phyloP scores from a whole-genome alignment of 148 eudicot genomes.

The Rhododendron williamsianum region DNA sequence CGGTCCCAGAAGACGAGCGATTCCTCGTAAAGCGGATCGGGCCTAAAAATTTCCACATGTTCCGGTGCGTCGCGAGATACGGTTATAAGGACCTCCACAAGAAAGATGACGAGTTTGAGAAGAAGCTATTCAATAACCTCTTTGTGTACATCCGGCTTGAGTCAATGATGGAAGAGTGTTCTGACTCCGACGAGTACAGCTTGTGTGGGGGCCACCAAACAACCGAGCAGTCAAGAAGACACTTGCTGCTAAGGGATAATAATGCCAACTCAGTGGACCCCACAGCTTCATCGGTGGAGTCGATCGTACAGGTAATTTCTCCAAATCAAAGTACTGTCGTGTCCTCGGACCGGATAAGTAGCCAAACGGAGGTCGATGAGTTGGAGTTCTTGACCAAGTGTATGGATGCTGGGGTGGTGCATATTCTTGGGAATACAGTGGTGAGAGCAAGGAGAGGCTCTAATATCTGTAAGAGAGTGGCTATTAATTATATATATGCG shows the following conservation, averaged over 20 bases:
- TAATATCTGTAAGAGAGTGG: constrained; percentile 52
- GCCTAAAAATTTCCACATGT: constrained; percentile 93
- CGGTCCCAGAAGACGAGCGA: constrained; percentile 91
- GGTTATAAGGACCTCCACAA: constrained; percentile 88
- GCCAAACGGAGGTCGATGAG: constrained; percentile 61
- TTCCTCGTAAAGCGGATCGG: constrained; percentile 89
- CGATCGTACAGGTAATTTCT: constrained; percentile 53
- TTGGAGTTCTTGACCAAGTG: constrained; percentile 64
- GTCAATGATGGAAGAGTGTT: constrained; percentile 93
- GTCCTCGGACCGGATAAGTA: constrained; percentile 56
- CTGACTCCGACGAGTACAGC: constrained; percentile 91
- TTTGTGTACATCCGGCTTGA: constrained; percentile 81
- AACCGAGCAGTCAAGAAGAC: constrained; percentile 43
- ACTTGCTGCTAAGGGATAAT: constrained; percentile 28
- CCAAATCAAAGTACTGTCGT: constrained; percentile 21
- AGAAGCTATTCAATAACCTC: constrained; percentile 69
- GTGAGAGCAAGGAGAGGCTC: constrained; percentile 70
- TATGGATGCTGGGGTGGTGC: constrained; percentile 93
- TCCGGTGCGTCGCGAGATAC: constrained; percentile 89
- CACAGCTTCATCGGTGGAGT: constrained; percentile 55
- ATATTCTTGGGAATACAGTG: constrained; percentile 85
- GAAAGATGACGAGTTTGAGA: constrained; percentile 89
- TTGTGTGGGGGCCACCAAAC: constrained; percentile 50
- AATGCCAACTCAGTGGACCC: constrained; percentile 11
- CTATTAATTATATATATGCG: constrained; percentile 84